Percentiles rank a stretch among this genome's conserved stretches.
phyloP scores from a whole-genome alignment of 306 rosid genomes.

The Urtica urens region DNA sequence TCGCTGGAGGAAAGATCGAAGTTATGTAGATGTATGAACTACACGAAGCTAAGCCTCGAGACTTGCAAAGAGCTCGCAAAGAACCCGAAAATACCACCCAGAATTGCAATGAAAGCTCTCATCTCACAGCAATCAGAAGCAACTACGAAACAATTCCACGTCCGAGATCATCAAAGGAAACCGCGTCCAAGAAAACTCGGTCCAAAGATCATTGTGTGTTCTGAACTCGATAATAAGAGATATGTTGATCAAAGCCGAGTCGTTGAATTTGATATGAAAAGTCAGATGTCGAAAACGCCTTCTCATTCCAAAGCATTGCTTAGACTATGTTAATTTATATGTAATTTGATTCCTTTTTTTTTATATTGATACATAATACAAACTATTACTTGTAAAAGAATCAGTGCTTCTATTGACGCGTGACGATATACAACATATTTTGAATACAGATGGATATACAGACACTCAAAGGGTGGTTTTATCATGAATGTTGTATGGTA shows the following conservation, averaged over 20 bases:
- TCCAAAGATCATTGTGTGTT: slow-evolving; percentile 1
- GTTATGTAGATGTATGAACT: slow-evolving; percentile 59
- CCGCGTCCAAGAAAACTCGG: slow-evolving; percentile 1
- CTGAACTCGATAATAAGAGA: slow-evolving; percentile 10
- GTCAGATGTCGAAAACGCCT: slow-evolving; percentile 45
- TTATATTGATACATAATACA: too few relatives aligned
- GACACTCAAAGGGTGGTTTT: too few relatives aligned
- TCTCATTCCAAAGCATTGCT: slow-evolving; percentile 26
- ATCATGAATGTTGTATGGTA: too few relatives aligned
- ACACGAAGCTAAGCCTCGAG: slow-evolving; percentile 51
- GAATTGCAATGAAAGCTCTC: slow-evolving; percentile 53
- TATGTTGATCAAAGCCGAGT: slow-evolving; percentile 25
- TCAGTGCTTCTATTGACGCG: too few relatives aligned
- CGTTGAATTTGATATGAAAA: slow-evolving; percentile 34
- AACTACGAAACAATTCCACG: neutral
- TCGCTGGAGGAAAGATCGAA: slow-evolving; percentile 53
- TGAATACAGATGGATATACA: too few relatives aligned
- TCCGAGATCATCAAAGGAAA: too few relatives aligned
- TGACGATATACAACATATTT: too few relatives aligned
- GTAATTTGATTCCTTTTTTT: too few relatives aligned
- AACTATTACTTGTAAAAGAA: too few relatives aligned
- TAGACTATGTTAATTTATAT: slow-evolving; percentile 41
- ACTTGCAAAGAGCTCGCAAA: slow-evolving; percentile 62
- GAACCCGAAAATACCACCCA: slow-evolving; percentile 69
- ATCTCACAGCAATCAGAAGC: slow-evolving; percentile 35